Percentiles rank a stretch among this genome's conserved stretches.
Evolutionary conservation across 495 filamentous ascomycete genomes (phyloP).

Genomic region (Tetracladium marchalianum): DNA sequence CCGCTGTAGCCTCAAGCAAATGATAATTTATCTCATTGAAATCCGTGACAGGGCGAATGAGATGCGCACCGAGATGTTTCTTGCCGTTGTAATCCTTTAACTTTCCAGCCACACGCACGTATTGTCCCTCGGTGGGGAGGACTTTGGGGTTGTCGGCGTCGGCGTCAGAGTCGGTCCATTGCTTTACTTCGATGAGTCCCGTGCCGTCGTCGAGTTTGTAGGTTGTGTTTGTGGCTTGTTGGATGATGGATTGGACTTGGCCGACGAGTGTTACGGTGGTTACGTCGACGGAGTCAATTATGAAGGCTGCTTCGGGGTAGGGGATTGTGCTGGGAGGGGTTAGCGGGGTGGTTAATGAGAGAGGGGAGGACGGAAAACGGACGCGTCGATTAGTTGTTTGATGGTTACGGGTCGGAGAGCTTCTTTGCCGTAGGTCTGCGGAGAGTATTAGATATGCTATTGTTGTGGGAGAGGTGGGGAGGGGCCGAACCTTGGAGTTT

Average conservation of each 20-base stretch:
- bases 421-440: slow-evolving; percentile 37
- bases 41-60: slow-evolving; percentile 67
- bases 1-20: slow-evolving; percentile 75
- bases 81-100: slow-evolving; percentile 71
- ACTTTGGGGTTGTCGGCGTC: slow-evolving; percentile 33
- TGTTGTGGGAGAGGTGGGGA: not conserved
- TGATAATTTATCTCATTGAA: slow-evolving; percentile 90
- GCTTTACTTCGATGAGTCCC: slow-evolving; percentile 82
- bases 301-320: slow-evolving; percentile 64
- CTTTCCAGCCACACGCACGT: slow-evolving; percentile 73
- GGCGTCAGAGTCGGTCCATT: slow-evolving; percentile 66
- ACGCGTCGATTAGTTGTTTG: slow-evolving; percentile 80
- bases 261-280: slow-evolving; percentile 67
- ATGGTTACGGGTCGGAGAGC: slow-evolving; percentile 88
- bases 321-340: slow-evolving; percentile 36
- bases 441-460: slow-evolving; percentile 2
- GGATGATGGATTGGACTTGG: slow-evolving; percentile 76
- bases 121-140: slow-evolving; percentile 48
- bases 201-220: slow-evolving; percentile 96
- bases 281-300: slow-evolving; percentile 64
- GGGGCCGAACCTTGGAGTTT: slow-evolving; percentile 19
- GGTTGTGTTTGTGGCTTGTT: slow-evolving; percentile 82
- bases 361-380: not conserved
- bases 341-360: not conserved
- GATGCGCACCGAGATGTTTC: slow-evolving; percentile 68